Evolutionary conservation across 495 filamentous ascomycete genomes (phyloP).

Genomic region (Penicillium egyptiacum): DNA sequence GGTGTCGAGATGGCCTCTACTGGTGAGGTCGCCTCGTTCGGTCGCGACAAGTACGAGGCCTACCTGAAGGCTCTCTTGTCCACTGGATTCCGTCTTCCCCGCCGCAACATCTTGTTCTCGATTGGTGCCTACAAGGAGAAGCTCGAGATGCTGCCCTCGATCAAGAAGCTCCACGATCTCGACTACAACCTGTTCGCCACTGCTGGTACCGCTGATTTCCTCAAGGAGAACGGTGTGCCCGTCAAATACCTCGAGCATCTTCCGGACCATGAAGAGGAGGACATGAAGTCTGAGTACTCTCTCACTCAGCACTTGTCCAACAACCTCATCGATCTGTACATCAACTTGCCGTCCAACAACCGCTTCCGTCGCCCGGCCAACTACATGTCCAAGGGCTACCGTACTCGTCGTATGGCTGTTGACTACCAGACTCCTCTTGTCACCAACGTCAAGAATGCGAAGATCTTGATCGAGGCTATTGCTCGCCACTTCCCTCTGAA

Average conservation of each 20-base stretch:
- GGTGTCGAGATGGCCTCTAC: slow-evolving; percentile 99
- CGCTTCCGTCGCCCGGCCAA: slow-evolving; percentile 91
- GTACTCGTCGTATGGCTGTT: slow-evolving; percentile 94
- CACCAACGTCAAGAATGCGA: slow-evolving; percentile 99
- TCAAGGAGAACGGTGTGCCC: slow-evolving; percentile 84
- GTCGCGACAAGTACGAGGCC: slow-evolving; percentile 92
- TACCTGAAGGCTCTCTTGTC: slow-evolving; percentile 95
- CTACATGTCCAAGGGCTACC: slow-evolving; percentile 97
- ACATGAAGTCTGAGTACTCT: slow-evolving; percentile 94
- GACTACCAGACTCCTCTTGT: slow-evolving; percentile 97
- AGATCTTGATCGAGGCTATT: slow-evolving; percentile 93
- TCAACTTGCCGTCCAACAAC: slow-evolving; percentile 98
- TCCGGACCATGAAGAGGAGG: slow-evolving; percentile 58
- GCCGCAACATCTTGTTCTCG: slow-evolving; percentile 90
- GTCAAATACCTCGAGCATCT: slow-evolving; percentile 91
- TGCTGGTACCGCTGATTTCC: slow-evolving; percentile 91
- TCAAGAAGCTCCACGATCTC: slow-evolving; percentile 80
- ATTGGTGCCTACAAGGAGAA: slow-evolving; percentile 98
- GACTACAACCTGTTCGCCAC: slow-evolving; percentile 96
- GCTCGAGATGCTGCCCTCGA: slow-evolving; percentile 91
- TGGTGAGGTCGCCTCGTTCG: slow-evolving; percentile 96
- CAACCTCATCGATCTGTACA: slow-evolving; percentile 96
- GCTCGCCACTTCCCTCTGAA: slow-evolving; percentile 82
- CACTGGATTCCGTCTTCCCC: slow-evolving; percentile 94
- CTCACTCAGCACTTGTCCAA: slow-evolving; percentile 93